phyloP scores from a whole-genome alignment of 1,284 basidiomycete genomes.

The Trichosporon ovoides region DNA sequence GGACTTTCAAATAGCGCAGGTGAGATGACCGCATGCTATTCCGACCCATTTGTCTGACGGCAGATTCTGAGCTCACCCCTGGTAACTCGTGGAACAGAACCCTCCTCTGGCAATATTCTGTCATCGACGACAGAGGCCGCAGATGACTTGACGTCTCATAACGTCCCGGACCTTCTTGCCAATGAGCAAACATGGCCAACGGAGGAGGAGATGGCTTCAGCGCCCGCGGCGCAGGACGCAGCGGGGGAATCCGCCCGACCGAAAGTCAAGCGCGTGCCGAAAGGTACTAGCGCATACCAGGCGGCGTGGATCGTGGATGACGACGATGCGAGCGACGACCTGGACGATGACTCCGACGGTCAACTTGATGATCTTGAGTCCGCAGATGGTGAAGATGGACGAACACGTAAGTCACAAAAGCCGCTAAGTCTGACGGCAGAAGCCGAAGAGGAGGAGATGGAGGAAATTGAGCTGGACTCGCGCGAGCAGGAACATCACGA shows the following conservation, averaged over 20 bases:
- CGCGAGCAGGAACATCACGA: constrained; percentile 44
- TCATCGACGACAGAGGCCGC: constrained; percentile 59
- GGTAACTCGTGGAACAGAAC: background rate
- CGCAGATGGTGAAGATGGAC: constrained; percentile 37
- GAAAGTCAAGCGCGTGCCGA: constrained; percentile 69
- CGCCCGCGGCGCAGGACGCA: constrained; percentile 39
- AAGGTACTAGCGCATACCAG: constrained; percentile 88
- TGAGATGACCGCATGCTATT: constrained; percentile 59
- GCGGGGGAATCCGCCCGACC: constrained; percentile 54
- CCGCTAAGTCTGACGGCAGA: constrained; percentile 22
- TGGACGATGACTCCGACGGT: constrained; percentile 45
- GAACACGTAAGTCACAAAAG: constrained; percentile 48
- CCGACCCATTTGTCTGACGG: constrained; percentile 3
- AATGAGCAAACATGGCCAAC: constrained; percentile 99
- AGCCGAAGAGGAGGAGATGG: constrained; percentile 57
- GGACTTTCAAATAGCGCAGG: constrained; percentile 79
- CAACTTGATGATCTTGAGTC: constrained; percentile 33
- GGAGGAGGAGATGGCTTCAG: constrained; percentile 79
- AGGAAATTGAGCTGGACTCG: constrained; percentile 55
- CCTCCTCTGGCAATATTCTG: constrained; percentile 16
- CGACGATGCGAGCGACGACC: constrained; percentile 56
- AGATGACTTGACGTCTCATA: constrained; percentile 82
- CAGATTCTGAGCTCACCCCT: constrained; percentile 25
- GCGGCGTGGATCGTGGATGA: constrained; percentile 89
- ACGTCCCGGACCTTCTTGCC: constrained; percentile 78